Base-by-base conservation (phyloP, 208 protist genomes). In the Leishmania major region DNA sequence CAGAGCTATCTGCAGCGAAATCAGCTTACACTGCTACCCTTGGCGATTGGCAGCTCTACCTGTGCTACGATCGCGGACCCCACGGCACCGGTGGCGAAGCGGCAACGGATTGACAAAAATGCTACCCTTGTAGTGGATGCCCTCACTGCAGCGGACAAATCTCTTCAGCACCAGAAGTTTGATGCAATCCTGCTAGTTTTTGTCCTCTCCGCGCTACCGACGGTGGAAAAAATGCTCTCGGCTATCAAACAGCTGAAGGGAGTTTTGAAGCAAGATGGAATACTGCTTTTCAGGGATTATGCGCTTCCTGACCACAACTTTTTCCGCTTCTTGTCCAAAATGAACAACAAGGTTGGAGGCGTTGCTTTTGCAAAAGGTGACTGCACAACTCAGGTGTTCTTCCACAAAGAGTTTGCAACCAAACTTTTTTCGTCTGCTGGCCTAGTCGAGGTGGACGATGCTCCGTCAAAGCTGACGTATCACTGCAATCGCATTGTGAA, bases 401-500 rank as follows among this genome's bases (percentile, higher is more conserved):
- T 95, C 64, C 86, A 93, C 31, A 80, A 89, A 57, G 79, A 92
- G n/a, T 90, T 94, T 77, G 62, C 80, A 25, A 53, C 57, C 13
- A 55, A 88, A 31, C 69, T 96, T 4, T 92, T 95, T 80, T 80
- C 60, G 4, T 37, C 86, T 17, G 87, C 86, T 43, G 91, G 89
- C 1, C 86, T 96, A 66, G 79, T 86, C 4, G 87, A 88, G 37
- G 87, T 89, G n/a, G 82, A 87, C 25, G 79, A 80, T 59, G 47
- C 79, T 28, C 75, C 55, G 0, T 87, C 79, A 1, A 79, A 79
- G 31, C 74, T 91, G 2, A 75, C 79, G 10, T 96, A 96, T 75
- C 94, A 97, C 79, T 97, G 94, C 75, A 97, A 96, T 72, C 81
- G 92, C 15, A 90, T 96, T 31, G 85, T 89, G 45, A 97, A 97